A percentile compares a stretch with the other conserved stretches of the same genome.
phyloP scores from a whole-genome alignment of 495 filamentous ascomycete species.

The Penicillium subrubescens region DNA sequence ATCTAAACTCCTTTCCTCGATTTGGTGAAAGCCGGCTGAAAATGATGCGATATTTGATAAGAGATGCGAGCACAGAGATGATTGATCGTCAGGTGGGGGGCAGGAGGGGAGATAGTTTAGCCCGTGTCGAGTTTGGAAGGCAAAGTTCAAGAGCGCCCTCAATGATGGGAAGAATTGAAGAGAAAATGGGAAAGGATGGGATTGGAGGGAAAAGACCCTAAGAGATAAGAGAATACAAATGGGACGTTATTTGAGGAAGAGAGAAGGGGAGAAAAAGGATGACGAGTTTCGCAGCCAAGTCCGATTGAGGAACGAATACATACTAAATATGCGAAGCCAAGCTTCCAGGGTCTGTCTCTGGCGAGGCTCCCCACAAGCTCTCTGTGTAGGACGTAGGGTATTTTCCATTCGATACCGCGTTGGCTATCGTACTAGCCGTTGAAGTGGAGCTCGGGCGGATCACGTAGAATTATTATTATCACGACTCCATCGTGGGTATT shows the following conservation, averaged over 20 bases:
- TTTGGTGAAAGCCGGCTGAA: background rate
- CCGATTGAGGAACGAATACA: conserved; percentile 20
- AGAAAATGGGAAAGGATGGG: conserved; percentile 11
- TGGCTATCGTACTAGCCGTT: conserved; percentile 20
- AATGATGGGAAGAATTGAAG: background rate
- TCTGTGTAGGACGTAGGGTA: conserved; percentile 1
- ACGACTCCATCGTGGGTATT: background rate
- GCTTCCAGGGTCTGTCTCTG: conserved; percentile 32
- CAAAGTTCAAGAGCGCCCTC: background rate
- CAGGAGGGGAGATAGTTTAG: background rate
- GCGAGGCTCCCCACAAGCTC: conserved; percentile 26
- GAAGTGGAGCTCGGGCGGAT: conserved; percentile 14
- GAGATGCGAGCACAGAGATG: background rate
- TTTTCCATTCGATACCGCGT: conserved; percentile 16
- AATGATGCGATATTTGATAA: background rate
- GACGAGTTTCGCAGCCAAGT: conserved; percentile 10
- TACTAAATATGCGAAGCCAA: conserved; percentile 34
- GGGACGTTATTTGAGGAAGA: background rate
- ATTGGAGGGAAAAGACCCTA: background rate
- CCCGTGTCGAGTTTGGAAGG: background rate
- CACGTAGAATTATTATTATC: background rate
- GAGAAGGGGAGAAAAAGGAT: conserved; percentile 17
- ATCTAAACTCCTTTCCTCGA: background rate
- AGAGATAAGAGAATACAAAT: conserved; percentile 14
- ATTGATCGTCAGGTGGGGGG: background rate